phyloP scores from a whole-genome alignment of 2,329 filamentous ascomycete species.

The Penicillium polonicum region DNA sequence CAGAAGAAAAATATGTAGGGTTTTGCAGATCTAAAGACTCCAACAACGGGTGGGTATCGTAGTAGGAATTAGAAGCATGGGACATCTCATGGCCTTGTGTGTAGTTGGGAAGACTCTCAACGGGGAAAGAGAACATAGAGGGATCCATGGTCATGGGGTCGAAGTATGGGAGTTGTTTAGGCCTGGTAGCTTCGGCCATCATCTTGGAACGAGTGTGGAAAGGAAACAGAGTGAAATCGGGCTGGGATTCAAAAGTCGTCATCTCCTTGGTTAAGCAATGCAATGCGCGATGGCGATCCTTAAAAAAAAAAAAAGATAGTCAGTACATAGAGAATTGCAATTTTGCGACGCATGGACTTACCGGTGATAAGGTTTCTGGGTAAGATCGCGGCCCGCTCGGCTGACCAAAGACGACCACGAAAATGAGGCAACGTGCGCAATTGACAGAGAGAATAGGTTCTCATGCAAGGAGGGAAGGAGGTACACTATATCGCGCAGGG shows the following conservation, averaged over 20 bases:
- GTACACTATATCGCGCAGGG: constrained; percentile 2
- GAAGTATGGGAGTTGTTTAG: constrained; percentile 32
- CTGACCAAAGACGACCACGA: constrained; percentile 19
- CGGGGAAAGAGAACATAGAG: constrained; percentile 32
- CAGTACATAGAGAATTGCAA: neutral
- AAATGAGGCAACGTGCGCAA: constrained; percentile 20
- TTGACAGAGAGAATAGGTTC: constrained; percentile 1
- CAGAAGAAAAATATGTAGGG: constrained; percentile 26
- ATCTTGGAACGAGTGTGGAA: constrained; percentile 22
- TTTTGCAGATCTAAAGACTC: constrained; percentile 31
- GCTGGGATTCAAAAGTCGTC: constrained; percentile 10
- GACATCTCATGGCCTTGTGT: constrained; percentile 23
- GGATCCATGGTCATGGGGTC: constrained; percentile 36
- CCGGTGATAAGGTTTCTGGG: constrained; percentile 22
- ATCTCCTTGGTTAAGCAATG: constrained; percentile 1
- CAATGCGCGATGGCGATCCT: constrained; percentile 3
- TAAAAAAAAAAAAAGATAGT: neutral
- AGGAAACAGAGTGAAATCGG: constrained; percentile 18
- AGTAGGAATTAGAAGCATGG: constrained; percentile 29
- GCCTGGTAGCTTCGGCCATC: constrained; percentile 33
- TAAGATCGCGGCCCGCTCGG: constrained; percentile 26
- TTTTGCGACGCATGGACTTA: constrained; percentile 9
- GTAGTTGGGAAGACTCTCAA: constrained; percentile 27
- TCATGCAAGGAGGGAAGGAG: constrained; percentile 9
- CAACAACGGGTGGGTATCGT: constrained; percentile 29